Conservation (phyloP, 2,329 filamentous ascomycete genomes). For the Diplodia mutila region DNA sequence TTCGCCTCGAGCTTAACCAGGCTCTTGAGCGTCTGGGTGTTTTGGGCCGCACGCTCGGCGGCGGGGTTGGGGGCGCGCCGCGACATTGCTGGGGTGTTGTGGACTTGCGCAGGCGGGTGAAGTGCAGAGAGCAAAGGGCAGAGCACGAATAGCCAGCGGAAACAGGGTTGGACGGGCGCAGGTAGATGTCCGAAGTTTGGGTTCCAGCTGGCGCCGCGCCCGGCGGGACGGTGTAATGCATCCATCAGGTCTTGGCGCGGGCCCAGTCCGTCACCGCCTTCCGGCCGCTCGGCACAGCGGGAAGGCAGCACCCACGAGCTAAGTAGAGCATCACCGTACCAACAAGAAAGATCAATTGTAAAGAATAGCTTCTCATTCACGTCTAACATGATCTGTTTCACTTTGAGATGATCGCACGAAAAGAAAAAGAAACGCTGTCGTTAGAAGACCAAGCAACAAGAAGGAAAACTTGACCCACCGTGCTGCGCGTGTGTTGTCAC, state of each 20-base stretch:
- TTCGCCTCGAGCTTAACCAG: constrained; percentile 93
- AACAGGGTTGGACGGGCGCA: neutral
- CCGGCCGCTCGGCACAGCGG: neutral
- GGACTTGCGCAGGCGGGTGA: neutral
- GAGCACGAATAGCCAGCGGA: neutral
- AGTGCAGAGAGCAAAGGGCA: neutral
- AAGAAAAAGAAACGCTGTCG: neutral
- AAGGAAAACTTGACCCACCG: constrained; percentile 2
- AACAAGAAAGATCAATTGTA: neutral
- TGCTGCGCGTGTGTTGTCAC: neutral
- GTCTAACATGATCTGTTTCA: neutral
- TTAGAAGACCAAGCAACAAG: neutral
- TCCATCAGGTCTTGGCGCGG: neutral
- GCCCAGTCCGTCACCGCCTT: neutral
- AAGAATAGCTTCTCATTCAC: neutral
- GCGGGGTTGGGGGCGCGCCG: constrained; percentile 73
- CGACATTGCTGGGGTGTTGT: constrained; percentile 63
- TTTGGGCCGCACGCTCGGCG: constrained; percentile 87
- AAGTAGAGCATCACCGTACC: neutral
- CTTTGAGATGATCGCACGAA: neutral
- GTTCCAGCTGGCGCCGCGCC: constrained; percentile 21
- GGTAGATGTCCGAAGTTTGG: constrained; percentile 12
- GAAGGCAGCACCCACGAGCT: neutral
- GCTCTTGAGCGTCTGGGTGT: constrained; percentile 90
- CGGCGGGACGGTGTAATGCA: constrained; percentile 13